A percentile compares a stretch with the other conserved stretches of the same genome.
These are phyloP conservation scores for Boletus barrowsii DNA, from an alignment of 768 basidiomycete genomes.

Conservation along the genomic window DNA sequence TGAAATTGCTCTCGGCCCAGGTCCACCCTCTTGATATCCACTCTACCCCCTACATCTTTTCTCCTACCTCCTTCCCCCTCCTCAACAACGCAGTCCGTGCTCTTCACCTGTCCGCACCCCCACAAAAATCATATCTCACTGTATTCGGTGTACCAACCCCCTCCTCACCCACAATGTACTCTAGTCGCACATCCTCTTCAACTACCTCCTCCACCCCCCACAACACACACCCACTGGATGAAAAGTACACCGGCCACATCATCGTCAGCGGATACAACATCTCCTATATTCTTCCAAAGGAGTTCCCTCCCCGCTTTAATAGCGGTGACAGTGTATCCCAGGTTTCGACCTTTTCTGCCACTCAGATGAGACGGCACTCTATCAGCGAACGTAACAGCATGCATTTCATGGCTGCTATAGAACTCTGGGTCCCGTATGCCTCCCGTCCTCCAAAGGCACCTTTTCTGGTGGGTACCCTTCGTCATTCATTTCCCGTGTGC, in stretches of 20 bases:
- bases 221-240: slow-evolving; percentile 49
- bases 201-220: slow-evolving; percentile 27
- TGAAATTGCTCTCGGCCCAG: slow-evolving; percentile 69
- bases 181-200: slow-evolving; percentile 38
- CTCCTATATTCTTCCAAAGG: slow-evolving; percentile 71
- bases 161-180: slow-evolving; percentile 27
- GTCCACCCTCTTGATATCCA: slow-evolving; percentile 73
- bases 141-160: slow-evolving; percentile 46
- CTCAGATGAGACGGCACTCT: slow-evolving; percentile 49
- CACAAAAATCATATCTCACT: slow-evolving; percentile 57
- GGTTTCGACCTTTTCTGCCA: slow-evolving; percentile 23
- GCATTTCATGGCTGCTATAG: slow-evolving; percentile 81
- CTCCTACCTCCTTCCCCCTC: slow-evolving; percentile 56
- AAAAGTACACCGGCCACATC: slow-evolving; percentile 69
- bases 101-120: slow-evolving; percentile 61
- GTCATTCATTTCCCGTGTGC: neutral
- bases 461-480: slow-evolving; percentile 53
- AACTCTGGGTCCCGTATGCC: slow-evolving; percentile 69
- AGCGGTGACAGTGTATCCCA: slow-evolving; percentile 21
- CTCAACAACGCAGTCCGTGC: slow-evolving; percentile 68
- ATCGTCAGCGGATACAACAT: slow-evolving; percentile 76
- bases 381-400: slow-evolving; percentile 53
- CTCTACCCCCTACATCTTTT: slow-evolving; percentile 75
- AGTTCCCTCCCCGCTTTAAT: slow-evolving; percentile 42
- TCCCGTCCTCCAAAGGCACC: slow-evolving; percentile 68